Conservation (phyloP, 352 stramenopile species). For the Blastocystis sp. region DNA sequence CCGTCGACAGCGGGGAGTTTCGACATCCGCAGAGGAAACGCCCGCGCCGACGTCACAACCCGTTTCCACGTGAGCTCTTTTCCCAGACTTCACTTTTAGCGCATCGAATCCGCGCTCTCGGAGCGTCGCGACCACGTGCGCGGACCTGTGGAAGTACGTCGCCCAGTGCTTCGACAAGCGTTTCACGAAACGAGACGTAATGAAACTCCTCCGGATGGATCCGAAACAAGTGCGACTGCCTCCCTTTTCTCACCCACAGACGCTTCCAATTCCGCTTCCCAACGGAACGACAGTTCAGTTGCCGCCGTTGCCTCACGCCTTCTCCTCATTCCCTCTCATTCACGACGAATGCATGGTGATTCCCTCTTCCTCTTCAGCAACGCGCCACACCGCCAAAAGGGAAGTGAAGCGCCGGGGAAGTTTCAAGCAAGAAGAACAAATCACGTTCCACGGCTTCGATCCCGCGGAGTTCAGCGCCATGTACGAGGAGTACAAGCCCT, state of each 20-base stretch:
- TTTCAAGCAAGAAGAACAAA: neutral
- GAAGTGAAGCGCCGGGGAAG: neutral
- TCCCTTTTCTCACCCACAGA: neutral
- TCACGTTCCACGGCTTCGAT: conserved; percentile 7
- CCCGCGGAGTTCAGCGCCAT: neutral
- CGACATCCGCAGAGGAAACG: neutral
- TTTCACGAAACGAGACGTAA: conserved; percentile 18
- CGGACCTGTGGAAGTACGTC: conserved; percentile 32
- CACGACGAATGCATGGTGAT: neutral
- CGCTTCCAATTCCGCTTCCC: neutral
- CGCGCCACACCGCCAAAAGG: neutral
- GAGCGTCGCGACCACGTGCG: no score
- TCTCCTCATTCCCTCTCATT: neutral
- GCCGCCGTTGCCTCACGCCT: neutral
- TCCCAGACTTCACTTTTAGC: no score
- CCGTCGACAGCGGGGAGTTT: neutral
- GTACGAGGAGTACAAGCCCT: neutral
- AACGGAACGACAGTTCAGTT: neutral
- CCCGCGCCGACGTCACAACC: no score
- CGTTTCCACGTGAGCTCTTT: no score
- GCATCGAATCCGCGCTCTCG: no score
- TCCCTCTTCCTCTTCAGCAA: neutral
- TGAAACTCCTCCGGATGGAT: conserved; percentile 35
- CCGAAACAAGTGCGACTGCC: neutral
- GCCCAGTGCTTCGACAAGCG: neutral